A percentile compares a stretch with the other conserved stretches of the same genome.
These are phyloP conservation scores for Fusarium sp. DNA, from an alignment of 2,329 filamentous ascomycete genomes.

Conservation along the genomic window DNA sequence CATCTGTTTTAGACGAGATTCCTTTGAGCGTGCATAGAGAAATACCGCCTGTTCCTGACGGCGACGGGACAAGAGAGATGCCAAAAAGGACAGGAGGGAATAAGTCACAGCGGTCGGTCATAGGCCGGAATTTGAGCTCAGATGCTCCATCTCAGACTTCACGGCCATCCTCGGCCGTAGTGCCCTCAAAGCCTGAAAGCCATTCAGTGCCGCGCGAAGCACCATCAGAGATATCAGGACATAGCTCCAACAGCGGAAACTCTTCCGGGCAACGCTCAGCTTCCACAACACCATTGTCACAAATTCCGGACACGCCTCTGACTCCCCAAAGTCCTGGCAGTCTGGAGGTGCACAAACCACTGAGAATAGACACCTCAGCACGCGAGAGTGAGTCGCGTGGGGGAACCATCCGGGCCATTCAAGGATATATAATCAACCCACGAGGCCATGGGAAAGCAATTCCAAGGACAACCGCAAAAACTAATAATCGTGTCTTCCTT, in stretches of 20 bases:
- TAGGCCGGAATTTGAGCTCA: neutral
- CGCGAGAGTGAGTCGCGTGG: fast-evolving
- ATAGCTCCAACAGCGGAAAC: neutral
- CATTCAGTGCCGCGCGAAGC: neutral
- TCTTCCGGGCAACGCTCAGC: neutral
- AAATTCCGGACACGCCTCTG: neutral
- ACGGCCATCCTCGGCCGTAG: neutral
- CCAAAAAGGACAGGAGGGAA: neutral
- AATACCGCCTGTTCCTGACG: no score
- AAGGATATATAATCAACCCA: neutral
- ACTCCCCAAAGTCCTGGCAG: neutral
- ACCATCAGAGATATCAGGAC: fast-evolving
- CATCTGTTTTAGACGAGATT: neutral
- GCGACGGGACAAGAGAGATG: neutral
- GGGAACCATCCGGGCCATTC: neutral
- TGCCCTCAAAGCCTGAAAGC: fast-evolving
- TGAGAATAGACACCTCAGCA: no score
- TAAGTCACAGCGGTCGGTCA: neutral
- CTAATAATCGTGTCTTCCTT: fast-evolving
- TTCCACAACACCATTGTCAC: fast-evolving
- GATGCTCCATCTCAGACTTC: neutral
- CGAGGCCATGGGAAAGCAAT: fast-evolving
- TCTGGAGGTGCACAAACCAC: fast-evolving
- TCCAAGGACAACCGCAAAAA: fast-evolving
- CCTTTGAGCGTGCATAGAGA: neutral